Evolutionary conservation across 495 filamentous ascomycete species (phyloP).

Genomic region (Delitschia confertaspora): DNA sequence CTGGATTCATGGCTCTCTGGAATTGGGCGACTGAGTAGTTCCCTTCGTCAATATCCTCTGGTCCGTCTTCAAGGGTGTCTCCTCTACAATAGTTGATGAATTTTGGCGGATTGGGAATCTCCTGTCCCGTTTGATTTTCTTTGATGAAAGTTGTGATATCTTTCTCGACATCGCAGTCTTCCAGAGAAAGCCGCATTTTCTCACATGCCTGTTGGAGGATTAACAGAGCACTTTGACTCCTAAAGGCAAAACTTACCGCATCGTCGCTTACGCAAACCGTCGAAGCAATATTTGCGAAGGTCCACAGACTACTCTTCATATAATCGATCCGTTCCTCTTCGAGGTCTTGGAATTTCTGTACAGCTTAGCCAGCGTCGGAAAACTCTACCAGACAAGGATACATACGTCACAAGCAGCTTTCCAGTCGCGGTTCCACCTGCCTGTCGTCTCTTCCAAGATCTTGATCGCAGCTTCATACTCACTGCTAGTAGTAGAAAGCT

Average conservation of each 20-base stretch:
- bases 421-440: constrained; percentile 96
- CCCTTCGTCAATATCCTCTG: constrained; percentile 74
- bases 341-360: constrained; percentile 92
- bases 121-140: constrained; percentile 83
- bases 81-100: constrained; percentile 98
- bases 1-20: constrained; percentile 86
- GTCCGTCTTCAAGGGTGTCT: constrained; percentile 70
- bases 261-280: constrained; percentile 99
- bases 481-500: constrained; percentile 75
- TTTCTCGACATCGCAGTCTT: constrained; percentile 93
- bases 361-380: constrained; percentile 26
- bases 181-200: constrained; percentile 88
- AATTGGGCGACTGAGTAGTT: constrained; percentile 92
- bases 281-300: constrained; percentile 90
- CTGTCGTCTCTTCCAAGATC: constrained; percentile 88
- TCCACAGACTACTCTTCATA: constrained; percentile 94
- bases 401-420: constrained; percentile 83
- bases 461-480: constrained; percentile 94
- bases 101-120: constrained; percentile 93
- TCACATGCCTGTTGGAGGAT: constrained; percentile 60
- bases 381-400: constrained; percentile 1
- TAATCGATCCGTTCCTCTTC: constrained; percentile 97
- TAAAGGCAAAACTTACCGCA: constrained; percentile 47
- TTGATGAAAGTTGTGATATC: constrained; percentile 87
- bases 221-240: too few species aligned